A percentile compares a stretch with the other conserved stretches of the same genome.
Conservation (phyloP, 73 alveolate genomes). For the Urostyla sp. region DNA sequence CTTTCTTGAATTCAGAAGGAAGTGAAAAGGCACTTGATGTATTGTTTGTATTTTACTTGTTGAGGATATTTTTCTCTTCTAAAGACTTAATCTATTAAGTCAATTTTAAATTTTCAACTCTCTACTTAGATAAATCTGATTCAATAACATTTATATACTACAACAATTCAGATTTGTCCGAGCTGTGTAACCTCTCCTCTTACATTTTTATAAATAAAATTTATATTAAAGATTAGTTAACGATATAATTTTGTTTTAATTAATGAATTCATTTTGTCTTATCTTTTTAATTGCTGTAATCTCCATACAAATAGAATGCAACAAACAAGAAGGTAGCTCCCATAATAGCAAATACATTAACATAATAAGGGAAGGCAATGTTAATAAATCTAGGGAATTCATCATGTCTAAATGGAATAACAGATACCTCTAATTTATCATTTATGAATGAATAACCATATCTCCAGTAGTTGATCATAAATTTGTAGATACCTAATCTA, state of each 20-base stretch:
- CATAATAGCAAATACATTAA: conserved; percentile 20
- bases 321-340: conserved; percentile 36
- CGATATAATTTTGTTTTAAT: too few relatives aligned
- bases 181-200: too few relatives aligned
- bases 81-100: neutral
- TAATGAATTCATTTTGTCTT: neutral
- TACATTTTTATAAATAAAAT: too few relatives aligned
- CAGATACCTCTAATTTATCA: conserved; percentile 65
- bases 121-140: too few relatives aligned
- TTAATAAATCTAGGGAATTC: conserved; percentile 79
- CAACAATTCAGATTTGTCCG: too few relatives aligned
- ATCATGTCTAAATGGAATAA: conserved; percentile 82
- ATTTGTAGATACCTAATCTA: conserved; percentile 80
- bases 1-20: conserved; percentile 69
- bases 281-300: neutral
- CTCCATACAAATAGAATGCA: conserved; percentile 38
- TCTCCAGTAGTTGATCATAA: conserved; percentile 71
- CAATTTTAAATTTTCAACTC: neutral
- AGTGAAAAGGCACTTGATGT: conserved; percentile 28
- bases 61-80: neutral
- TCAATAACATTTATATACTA: too few relatives aligned
- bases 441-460: conserved; percentile 74
- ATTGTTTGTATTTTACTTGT: neutral
- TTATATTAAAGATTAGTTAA: too few relatives aligned
- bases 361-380: conserved; percentile 83